Evolutionary conservation across 169 alveolate genomes (phyloP), one percentile per base, ranked within the genome.

Genomic region (Fabrea salina): DNA sequence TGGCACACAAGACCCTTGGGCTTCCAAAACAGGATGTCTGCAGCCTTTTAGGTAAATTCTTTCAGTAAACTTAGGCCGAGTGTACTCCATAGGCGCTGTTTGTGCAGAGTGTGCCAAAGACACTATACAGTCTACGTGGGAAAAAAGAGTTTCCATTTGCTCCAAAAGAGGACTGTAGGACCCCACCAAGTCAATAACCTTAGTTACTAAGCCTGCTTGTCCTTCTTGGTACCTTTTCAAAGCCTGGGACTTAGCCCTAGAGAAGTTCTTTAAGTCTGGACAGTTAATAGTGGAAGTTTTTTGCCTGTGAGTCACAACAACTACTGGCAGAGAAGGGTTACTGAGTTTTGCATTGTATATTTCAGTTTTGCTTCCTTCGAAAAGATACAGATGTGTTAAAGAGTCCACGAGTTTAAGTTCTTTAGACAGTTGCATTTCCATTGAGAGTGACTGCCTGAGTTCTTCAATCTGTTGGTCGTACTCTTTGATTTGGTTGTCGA

Each of bases 121-220:
- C 35, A 94, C 84, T 40, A 98, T 82, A 4, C 96, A 98, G 84
- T 98, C 99, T 49, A 97, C 81, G 25, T 97, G 92, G 16, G 98
- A 91, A 47, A 98, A 85, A 35, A 96, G 8, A 3, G 8, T 33
- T 16, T 25, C 19, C 39, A 25, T 22, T 4, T 70, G 54, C 22
- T 16, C 90, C 35, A 91, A 53, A 11, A 86, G 74, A 5, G 92
- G 91, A 44, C 79, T 84, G 68, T 91, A 87, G 4, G 90, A 83
- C 19, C 90, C 76, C 1, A 87, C 89, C 8, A 91, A 83, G 51
- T 84, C 91, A 11, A 91, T 71, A 13, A 91, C 87, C 77, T 82
- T 87, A 64, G 67, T 49, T n/a, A 86, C 87, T 47, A 89, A 72
- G 32, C 75, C 93, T 64, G 49, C 64, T 61, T 86, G 86, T 13